Conservation (phyloP, 345 rosid genomes). For the Gossypium turneri region DNA sequence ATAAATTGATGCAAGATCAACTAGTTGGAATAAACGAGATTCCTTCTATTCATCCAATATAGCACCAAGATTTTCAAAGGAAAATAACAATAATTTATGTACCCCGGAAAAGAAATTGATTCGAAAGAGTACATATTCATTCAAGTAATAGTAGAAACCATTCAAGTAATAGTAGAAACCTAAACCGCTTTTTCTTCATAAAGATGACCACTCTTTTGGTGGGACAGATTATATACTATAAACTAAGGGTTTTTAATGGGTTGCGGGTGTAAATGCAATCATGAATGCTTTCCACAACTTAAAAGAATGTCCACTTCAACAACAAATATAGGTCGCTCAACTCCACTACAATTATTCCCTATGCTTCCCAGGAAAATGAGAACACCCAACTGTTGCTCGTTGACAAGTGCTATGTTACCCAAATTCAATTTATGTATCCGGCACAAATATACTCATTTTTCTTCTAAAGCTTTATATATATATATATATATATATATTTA, state of each 20-base stretch:
- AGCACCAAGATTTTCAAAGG: too few species aligned
- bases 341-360: background rate
- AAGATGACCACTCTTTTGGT: conserved; percentile 1
- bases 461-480: too few species aligned
- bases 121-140: background rate
- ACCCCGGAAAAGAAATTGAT: background rate
- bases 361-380: background rate
- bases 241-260: background rate
- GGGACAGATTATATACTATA: background rate
- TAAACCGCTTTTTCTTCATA: background rate
- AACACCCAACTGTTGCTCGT: background rate
- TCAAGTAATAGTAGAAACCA: background rate
- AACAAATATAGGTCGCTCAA: background rate
- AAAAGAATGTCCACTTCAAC: background rate
- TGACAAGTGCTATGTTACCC: background rate
- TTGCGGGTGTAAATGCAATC: background rate
- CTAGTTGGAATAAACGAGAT: too few species aligned
- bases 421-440: too few species aligned
- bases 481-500: too few species aligned
- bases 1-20: too few species aligned
- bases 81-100: too few species aligned
- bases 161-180: background rate
- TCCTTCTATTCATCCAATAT: too few species aligned
- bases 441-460: too few species aligned
- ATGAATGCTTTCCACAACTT: background rate